phyloP scores from a whole-genome alignment of 164 flowering plant genomes.

The Macadamia integrifolia region DNA sequence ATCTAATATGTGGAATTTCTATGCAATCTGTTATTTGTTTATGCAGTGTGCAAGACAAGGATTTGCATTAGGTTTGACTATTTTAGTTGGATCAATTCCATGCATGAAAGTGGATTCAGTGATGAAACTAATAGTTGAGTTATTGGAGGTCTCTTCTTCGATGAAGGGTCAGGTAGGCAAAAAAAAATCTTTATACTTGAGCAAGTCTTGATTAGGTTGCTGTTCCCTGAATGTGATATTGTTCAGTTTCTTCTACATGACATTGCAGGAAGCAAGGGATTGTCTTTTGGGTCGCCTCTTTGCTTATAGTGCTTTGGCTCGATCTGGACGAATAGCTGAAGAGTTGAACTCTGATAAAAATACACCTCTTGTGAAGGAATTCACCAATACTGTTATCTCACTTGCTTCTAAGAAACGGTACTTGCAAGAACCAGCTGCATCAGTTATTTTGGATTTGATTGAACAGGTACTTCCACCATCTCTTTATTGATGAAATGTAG shows the following conservation, averaged over 20 bases:
- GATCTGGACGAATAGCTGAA: constrained; percentile 61
- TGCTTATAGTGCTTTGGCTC: constrained; percentile 88
- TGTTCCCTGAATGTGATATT: not conserved
- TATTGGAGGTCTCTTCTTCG: constrained; percentile 81
- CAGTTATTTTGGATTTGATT: constrained; percentile 59
- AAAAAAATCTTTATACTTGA: not conserved
- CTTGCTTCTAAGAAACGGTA: constrained; percentile 82
- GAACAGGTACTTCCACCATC: constrained; percentile 50
- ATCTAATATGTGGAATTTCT: constrained; percentile 11
- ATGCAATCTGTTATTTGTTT: constrained; percentile 12
- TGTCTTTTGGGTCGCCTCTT: constrained; percentile 85
- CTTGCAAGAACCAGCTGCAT: constrained; percentile 81
- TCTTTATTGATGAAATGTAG: not conserved
- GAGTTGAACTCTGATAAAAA: constrained; percentile 54
- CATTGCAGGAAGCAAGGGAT: constrained; percentile 72
- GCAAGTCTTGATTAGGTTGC: not conserved
- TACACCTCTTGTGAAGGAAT: constrained; percentile 53
- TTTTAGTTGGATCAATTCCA: constrained; percentile 38
- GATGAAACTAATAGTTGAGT: constrained; percentile 59
- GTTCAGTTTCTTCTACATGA: constrained; percentile 13
- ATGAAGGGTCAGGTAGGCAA: constrained; percentile 89
- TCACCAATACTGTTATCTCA: constrained; percentile 41
- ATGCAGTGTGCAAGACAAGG: constrained; percentile 98
- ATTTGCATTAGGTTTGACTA: constrained; percentile 78
- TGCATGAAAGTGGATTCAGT: constrained; percentile 53